Evolutionary conservation across 768 basidiomycete species (phyloP).

Genomic region (Imleria badia): DNA sequence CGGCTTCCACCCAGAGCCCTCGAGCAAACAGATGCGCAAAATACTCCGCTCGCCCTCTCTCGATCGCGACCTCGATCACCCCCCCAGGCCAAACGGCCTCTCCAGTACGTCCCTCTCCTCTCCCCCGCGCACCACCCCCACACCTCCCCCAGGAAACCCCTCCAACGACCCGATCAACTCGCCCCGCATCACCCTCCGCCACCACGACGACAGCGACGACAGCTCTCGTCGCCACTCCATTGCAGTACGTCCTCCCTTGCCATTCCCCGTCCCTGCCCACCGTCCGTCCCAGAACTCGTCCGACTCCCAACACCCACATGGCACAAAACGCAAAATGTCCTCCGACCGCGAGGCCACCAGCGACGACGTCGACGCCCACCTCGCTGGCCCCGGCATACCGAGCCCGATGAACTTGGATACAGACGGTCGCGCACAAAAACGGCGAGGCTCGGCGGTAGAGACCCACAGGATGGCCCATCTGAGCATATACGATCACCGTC

Average conservation of each 20-base stretch:
- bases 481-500: conserved; percentile 69
- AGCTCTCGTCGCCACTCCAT: conserved; percentile 73
- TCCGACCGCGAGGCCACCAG: conserved; percentile 56
- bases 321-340: conserved; percentile 84
- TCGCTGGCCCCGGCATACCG: conserved; percentile 67
- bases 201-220: conserved; percentile 56
- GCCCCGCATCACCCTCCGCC: conserved; percentile 33
- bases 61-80: conserved; percentile 37
- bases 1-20: conserved; percentile 40
- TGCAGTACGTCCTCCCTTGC: conserved; percentile 44
- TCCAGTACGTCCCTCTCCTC: conserved; percentile 23
- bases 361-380: conserved; percentile 65
- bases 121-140: conserved; percentile 9
- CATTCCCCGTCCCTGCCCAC: not conserved
- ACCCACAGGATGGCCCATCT: conserved; percentile 73
- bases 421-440: conserved; percentile 74
- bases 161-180: conserved; percentile 15
- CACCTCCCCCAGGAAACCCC: conserved; percentile 23
- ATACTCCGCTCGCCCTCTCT: conserved; percentile 58
- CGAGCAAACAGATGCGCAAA: conserved; percentile 47
- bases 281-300: conserved; percentile 30
- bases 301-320: conserved; percentile 49
- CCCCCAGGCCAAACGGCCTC: conserved; percentile 18
- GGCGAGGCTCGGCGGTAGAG: conserved; percentile 82
- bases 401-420: conserved; percentile 56